Evolutionary conservation across 139 green algal genomes (phyloP).

Genomic region (Penium margaritaceum): DNA sequence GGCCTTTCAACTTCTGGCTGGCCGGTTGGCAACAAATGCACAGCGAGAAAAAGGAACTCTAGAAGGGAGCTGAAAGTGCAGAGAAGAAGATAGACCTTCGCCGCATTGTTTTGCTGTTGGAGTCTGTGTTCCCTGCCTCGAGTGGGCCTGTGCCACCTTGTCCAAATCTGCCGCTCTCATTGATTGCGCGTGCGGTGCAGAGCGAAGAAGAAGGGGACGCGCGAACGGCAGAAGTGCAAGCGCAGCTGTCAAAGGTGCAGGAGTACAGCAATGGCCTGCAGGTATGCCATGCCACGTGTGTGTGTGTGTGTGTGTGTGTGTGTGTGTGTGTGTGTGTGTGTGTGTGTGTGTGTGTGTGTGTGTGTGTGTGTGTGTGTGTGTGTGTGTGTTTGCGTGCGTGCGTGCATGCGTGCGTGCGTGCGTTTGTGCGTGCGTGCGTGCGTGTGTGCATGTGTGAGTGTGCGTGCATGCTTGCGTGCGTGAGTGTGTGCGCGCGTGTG

Average conservation of each 20-base stretch:
- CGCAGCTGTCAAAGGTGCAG: background rate
- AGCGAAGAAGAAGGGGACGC: background rate
- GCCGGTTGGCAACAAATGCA: no score
- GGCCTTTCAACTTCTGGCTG: no score
- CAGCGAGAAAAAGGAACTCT: no score
- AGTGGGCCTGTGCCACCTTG: no score
- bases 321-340: background rate
- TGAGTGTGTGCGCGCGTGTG: background rate
- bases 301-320: background rate
- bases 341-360: background rate
- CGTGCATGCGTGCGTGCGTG: background rate
- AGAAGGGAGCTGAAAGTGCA: no score
- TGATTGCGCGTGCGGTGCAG: background rate
- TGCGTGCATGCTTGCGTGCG: background rate
- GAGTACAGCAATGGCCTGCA: constrained; percentile 1
- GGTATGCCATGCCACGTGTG: background rate
- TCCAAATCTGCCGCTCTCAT: no score
- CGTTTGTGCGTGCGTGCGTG: background rate
- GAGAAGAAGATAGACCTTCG: no score
- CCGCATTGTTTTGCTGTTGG: no score
- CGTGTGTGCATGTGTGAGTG: background rate
- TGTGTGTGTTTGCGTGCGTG: background rate
- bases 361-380: background rate
- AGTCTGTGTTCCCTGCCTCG: no score
- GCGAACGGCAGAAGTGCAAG: background rate